Base-by-base conservation (phyloP, 164 flowering plant genomes). In the Umbellularia californica region DNA sequence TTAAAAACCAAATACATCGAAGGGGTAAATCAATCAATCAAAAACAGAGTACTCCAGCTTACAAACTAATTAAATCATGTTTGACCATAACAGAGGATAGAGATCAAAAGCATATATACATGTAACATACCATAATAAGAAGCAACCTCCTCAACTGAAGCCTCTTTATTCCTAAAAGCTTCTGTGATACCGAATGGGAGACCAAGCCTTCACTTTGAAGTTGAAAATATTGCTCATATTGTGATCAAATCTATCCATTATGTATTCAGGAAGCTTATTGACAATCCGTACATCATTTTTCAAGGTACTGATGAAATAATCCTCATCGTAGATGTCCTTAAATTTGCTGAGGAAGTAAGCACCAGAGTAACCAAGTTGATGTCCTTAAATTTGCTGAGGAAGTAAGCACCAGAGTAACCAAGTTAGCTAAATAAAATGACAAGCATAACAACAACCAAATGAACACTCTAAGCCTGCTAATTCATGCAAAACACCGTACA, bases 171-270 rank as follows among this genome's bases (percentile, higher is more conserved):
- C 97, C 97, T 80, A 92, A 82, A 77, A 92, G 85, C 85, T 90
- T 92, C 83, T 82, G 81, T 96, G 94, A 81, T 83, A 94, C 25
- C 79, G 81, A 74, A 92, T 78, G n/a, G 98, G 73, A 60, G 99
- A 77, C 97, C 92, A 89, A 25, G 99, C 99, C 83, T 92, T 92
- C 35, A 94, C 75, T 82, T 87, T 87, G 86, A 94, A 92, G 86
- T 92, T 94, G 81, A 74, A 76, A 51, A 92, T 90, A 81, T 91
- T 91, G 84, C 81, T 89, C 90, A 91, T 77, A 76, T 94, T 91
- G 81, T 82, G 73, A 80, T 85, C 97, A 88, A 84, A 92, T 30
- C 98, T 83, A 69, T 91, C 97, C 98, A 94, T 91, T 65, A 94
- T 51, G 75, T 78, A 86, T 22, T 73, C 92, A 70, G 97, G 97